Base-by-base conservation (phyloP, 257 asterid species). In the Eustoma russellianum region DNA sequence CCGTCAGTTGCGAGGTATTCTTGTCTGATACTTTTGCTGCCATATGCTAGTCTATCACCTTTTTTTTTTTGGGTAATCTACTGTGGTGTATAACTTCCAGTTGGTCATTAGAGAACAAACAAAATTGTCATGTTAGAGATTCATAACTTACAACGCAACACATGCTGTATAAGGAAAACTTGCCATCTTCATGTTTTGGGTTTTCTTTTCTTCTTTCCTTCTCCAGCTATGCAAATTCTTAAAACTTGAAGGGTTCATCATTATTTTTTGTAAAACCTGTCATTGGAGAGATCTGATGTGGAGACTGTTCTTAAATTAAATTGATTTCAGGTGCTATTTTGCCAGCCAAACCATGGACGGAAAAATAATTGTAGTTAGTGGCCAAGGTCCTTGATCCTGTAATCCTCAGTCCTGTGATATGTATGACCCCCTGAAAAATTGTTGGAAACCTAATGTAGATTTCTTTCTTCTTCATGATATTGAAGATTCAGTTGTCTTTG, bases 331-430 rank as follows among this genome's bases (percentile, higher is more conserved):
- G 91, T 78, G 86, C 70, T 82, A 67, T 63, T 88, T 78, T 51
- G 85, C 84, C 33, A 60, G 70, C 53, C 87, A 82, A 75, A 75
- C 79, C 41, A 63, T 85, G 35, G 57, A 79, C 48, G 85, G 66
- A 60, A 82, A 82, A 72, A 70, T 88, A 50, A 78, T 68, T 46
- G 88, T 88, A 13, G 75, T 88, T 41, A 95, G 95, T 16, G 97
- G 95, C 47, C 55, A 73, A 16, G 95, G 85, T 51, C 60, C 82
- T 15, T 62, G 63, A 45, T 80, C 80, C 44, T 73, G 78, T 13
- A 60, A 77, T 67, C 73, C 78, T n/a, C 77, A 66, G 65, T 77
- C 92, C 17, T 80, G 81, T 79, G 94, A 85, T 58, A 58, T 74
- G 44, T 88, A 78, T 52, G 76, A 85, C 50, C 59, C 74, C 50